phyloP scores from a whole-genome alignment of 495 filamentous ascomycete species.

The Penicillium flavigenum region DNA sequence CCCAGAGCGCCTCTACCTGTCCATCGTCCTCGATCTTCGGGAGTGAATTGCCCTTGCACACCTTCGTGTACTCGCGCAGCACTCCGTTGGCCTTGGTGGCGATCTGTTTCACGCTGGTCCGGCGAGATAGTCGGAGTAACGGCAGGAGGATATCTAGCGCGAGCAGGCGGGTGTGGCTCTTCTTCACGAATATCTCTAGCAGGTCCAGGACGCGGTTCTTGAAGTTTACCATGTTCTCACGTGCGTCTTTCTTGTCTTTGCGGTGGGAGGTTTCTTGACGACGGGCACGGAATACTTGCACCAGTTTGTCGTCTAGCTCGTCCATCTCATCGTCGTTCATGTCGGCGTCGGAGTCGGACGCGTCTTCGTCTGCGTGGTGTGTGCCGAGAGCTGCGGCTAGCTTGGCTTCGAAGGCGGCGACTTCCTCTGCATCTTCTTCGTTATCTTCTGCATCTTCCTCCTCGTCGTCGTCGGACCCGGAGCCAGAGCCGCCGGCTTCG shows the following conservation, averaged over 20 bases:
- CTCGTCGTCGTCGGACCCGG: conserved; percentile 36
- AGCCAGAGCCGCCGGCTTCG: conserved; percentile 28
- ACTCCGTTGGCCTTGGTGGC: conserved; percentile 68
- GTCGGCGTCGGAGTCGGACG: conserved; percentile 66
- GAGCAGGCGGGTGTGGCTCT: conserved; percentile 64
- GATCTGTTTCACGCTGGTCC: conserved; percentile 68
- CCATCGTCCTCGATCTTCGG: conserved; percentile 39
- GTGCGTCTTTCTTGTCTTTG: conserved; percentile 80
- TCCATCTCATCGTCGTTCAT: conserved; percentile 98
- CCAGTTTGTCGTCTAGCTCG: conserved; percentile 75
- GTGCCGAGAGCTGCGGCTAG: conserved; percentile 72
- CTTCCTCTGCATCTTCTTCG: conserved; percentile 51
- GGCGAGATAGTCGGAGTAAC: conserved; percentile 55
- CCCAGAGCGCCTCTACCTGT: conserved; percentile 47
- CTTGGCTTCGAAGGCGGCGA: conserved; percentile 71
- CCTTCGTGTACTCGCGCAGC: conserved; percentile 67
- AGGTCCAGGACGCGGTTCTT: conserved; percentile 91
- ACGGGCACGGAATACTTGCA: conserved; percentile 78
- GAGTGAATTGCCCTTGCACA: conserved; percentile 57
- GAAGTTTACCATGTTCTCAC: conserved; percentile 89
- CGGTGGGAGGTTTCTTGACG: conserved; percentile 62
- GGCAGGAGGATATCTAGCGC: conserved; percentile 69
- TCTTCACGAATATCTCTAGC: conserved; percentile 80
- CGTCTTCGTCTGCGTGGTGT: conserved; percentile 56
- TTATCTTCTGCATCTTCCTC: conserved; percentile 40